Evolutionary conservation across 1,284 basidiomycete species (phyloP).

Genomic region (Sporisorium iseilematis-ciliati): DNA sequence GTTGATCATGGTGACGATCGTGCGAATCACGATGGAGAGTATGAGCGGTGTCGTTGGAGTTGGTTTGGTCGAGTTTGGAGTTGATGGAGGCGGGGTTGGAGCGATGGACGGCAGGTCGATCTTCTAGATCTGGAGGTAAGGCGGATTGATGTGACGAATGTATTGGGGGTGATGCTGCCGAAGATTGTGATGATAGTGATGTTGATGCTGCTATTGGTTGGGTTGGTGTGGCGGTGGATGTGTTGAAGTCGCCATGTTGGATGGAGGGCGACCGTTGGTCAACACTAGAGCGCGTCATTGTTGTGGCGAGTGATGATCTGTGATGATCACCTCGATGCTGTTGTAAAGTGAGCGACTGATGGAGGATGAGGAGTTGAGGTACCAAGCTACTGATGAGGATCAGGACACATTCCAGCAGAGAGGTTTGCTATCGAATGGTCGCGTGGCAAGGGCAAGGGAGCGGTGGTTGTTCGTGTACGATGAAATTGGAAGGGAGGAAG

Average conservation of each 20-base stretch:
- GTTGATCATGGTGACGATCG: neutral
- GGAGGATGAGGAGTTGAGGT: neutral
- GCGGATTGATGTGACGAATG: slow-evolving; percentile 9
- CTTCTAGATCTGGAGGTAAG: slow-evolving; percentile 25
- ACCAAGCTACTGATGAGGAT: neutral
- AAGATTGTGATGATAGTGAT: slow-evolving; percentile 6
- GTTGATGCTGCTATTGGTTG: neutral
- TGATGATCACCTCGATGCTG: neutral
- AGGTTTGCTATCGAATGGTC: neutral
- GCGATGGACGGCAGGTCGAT: slow-evolving; percentile 10
- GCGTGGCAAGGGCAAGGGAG: neutral
- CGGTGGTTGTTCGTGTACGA: neutral
- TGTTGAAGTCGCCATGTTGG: neutral
- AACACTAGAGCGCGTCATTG: slow-evolving; percentile 14
- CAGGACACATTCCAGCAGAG: neutral
- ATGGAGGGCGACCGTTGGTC: slow-evolving; percentile 3
- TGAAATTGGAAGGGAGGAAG: neutral
- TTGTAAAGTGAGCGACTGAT: neutral
- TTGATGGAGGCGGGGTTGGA: slow-evolving; percentile 1
- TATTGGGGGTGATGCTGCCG: slow-evolving; percentile 17
- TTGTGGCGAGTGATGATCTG: neutral
- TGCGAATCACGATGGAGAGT: slow-evolving; percentile 15
- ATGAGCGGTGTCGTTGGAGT: slow-evolving; percentile 10
- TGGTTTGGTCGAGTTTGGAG: slow-evolving; percentile 18
- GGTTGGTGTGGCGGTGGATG: neutral